Evolutionary conservation across 495 filamentous ascomycete genomes (phyloP).

Genomic region (Penicillium diatomitis): DNA sequence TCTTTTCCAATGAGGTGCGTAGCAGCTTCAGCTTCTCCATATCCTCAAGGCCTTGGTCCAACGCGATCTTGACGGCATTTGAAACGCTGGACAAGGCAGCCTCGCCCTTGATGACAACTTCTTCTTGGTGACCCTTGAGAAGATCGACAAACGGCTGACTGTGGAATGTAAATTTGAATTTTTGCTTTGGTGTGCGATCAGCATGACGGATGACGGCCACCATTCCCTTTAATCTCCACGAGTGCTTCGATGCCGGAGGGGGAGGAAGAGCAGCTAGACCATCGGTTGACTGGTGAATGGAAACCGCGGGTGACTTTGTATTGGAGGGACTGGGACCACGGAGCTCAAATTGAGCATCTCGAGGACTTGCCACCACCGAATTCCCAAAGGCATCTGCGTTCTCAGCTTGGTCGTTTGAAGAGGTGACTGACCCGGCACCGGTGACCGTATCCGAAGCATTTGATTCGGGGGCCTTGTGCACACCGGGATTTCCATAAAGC

Average conservation of each 20-base stretch:
- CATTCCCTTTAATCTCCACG: slow-evolving; percentile 98
- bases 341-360: slow-evolving; percentile 18
- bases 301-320: slow-evolving; percentile 23
- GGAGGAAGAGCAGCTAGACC: slow-evolving; percentile 31
- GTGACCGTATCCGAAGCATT: slow-evolving; percentile 34
- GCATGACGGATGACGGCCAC: slow-evolving; percentile 94
- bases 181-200: slow-evolving; percentile 95
- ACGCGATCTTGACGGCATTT: slow-evolving; percentile 69
- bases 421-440: slow-evolving; percentile 36
- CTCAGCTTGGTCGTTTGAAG: slow-evolving; percentile 43
- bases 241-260: slow-evolving; percentile 83
- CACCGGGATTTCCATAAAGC: slow-evolving; percentile 41
- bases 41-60: slow-evolving; percentile 74
- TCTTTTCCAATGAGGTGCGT: slow-evolving; percentile 77
- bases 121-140: slow-evolving; percentile 88
- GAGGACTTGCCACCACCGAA: slow-evolving; percentile 9
- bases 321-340: slow-evolving; percentile 20
- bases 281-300: slow-evolving; percentile 21
- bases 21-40: slow-evolving; percentile 74
- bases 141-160: slow-evolving; percentile 92
- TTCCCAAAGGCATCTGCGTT: slow-evolving; percentile 17
- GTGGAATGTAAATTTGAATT: slow-evolving; percentile 98
- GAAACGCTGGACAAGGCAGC: slow-evolving; percentile 83
- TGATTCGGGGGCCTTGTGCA: slow-evolving; percentile 26
- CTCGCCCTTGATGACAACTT: slow-evolving; percentile 88